A percentile compares a stretch with the other conserved stretches of the same genome.
Evolutionary conservation across 192 early-diverging fungal genomes (phyloP).

Genomic region (Coemansia reversa): DNA sequence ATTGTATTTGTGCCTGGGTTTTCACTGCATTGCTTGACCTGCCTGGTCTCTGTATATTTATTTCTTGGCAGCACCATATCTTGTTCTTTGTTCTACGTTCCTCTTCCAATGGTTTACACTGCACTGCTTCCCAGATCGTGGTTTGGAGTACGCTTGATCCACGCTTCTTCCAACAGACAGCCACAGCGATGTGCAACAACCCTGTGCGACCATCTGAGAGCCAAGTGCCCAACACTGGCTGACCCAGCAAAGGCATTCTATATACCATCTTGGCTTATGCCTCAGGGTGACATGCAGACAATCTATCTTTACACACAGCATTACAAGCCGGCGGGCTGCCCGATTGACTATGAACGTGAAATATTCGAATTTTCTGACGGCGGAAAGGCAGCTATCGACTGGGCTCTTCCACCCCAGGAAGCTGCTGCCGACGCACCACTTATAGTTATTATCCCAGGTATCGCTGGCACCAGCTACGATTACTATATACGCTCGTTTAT

Average conservation of each 20-base stretch:
- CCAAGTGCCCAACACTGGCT: constrained; percentile 57
- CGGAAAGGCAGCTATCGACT: constrained; percentile 44
- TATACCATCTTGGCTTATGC: constrained; percentile 68
- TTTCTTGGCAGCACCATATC: not conserved
- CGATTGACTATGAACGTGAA: constrained; percentile 44
- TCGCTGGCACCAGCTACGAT: constrained; percentile 46
- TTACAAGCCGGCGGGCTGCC: constrained; percentile 48
- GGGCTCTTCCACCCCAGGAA: constrained; percentile 33
- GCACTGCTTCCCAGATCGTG: constrained; percentile 33
- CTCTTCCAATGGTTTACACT: constrained; percentile 11
- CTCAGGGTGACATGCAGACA: constrained; percentile 80
- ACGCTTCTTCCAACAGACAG: constrained; percentile 47
- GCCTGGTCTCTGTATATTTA: not conserved
- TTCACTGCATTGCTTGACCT: not conserved
- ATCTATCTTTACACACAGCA: constrained; percentile 54
- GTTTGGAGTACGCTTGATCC: constrained; percentile 42
- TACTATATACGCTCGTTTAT: constrained; percentile 53
- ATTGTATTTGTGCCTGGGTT: not conserved
- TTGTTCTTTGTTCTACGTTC: not conserved
- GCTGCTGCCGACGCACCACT: constrained; percentile 20
- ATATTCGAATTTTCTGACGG: constrained; percentile 51
- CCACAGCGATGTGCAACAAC: constrained; percentile 21
- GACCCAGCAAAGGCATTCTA: constrained; percentile 58
- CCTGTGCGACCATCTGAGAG: constrained; percentile 30
- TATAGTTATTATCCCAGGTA: constrained; percentile 41